Percentiles rank a stretch among this genome's conserved stretches.
phyloP scores from a whole-genome alignment of 2,329 filamentous ascomycete genomes.

The Calonectria crousiana region DNA sequence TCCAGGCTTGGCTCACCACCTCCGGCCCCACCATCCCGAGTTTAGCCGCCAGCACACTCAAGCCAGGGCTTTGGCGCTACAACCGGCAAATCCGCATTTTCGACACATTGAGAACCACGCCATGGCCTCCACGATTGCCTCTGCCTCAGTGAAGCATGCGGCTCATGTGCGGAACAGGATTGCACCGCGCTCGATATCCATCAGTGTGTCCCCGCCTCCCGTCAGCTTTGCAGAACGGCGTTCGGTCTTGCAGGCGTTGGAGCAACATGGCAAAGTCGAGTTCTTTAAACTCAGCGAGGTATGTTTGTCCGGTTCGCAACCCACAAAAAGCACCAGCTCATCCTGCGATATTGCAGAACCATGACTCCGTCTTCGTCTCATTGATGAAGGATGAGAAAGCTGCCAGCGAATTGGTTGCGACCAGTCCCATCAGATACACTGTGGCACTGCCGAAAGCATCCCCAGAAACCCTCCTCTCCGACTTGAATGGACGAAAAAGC shows the following conservation, averaged over 20 bases:
- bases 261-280: constrained; percentile 63
- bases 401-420: constrained; percentile 54
- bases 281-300: constrained; percentile 58
- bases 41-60: constrained; percentile 11
- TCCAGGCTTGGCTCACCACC: neutral
- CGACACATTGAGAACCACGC: neutral
- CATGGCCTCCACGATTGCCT: neutral
- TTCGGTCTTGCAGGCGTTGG: constrained; percentile 64
- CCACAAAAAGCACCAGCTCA: neutral
- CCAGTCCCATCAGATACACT: constrained; percentile 62
- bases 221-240: constrained; percentile 66
- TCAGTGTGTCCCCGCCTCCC: constrained; percentile 65
- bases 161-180: constrained; percentile 22
- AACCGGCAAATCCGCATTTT: neutral
- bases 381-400: constrained; percentile 57
- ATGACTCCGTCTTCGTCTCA: constrained; percentile 63
- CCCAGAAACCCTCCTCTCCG: constrained; percentile 50
- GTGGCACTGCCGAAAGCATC: constrained; percentile 47
- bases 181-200: constrained; percentile 57
- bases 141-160: constrained; percentile 8
- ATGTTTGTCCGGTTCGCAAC: constrained; percentile 4
- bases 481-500: constrained; percentile 40
- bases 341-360: constrained; percentile 50
- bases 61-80: neutral
- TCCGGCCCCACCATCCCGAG: constrained; percentile 17